Evolutionary conservation across 768 basidiomycete genomes (phyloP), one percentile per base, ranked within the genome.

Genomic region (Rhizopogon vinicolor): DNA sequence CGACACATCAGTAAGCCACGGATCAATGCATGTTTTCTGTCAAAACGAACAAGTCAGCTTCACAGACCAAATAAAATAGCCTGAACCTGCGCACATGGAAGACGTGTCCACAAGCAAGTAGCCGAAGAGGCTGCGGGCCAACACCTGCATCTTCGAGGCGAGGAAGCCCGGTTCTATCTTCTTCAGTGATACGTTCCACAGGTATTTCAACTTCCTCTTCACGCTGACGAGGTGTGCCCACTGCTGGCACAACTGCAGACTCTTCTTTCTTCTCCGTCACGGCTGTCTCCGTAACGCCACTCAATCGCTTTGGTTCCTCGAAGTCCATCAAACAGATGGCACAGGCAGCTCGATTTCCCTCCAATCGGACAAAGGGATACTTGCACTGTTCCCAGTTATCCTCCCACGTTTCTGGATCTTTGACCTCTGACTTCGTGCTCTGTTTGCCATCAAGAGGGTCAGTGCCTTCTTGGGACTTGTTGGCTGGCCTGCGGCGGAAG

Each of bases 271-370:
- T 72, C 61, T 63, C 67, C 60, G 67, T 75, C 70, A 61, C 64
- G 3, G 44, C 58, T n/a, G 46, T 7, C 35, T 65, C 61, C 41
- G 54, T 13, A 44, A 31, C 41, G 18, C 54, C 50, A 25, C 65
- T 70, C 40, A 69, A 60, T 52, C 73, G 67, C 62, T 62, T 77
- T 14, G 91, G 91, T 68, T 87, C 87, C 60, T 88, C 87, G 59
- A 91, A 93, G 67, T 93, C 91, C 79, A 87, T 78, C 60, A 93
- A 72, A 67, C 91, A 93, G 52, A 92, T 89, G 25, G 89, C 88
- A 67, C 91, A 93, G 14, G 86, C 82, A 4, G 91, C 91, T 51
- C 91, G 85, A 64, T 93, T 91, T 22, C 83, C 86, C 60, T 91
- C 89, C 39, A 93, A 76, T 42, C 86, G 74, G 37, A 93, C 88